phyloP scores from a whole-genome alignment of 228 moss, liverwort and hornwort genomes.

The Sphagnum magellanicum region DNA sequence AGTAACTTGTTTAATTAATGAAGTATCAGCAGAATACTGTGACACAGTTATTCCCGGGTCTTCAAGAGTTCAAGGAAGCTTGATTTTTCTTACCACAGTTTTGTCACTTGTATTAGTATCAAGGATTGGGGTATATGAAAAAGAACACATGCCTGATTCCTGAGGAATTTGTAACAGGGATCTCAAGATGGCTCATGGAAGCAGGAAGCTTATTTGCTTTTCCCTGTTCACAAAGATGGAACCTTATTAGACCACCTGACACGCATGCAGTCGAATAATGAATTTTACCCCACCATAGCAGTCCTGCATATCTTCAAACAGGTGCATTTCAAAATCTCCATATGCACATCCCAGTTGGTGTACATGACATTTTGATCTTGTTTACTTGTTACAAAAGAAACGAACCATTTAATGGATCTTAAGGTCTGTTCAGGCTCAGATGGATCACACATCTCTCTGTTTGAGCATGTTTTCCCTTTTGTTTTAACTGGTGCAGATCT shows the following conservation, averaged over 20 bases:
- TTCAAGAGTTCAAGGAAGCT: too few species aligned
- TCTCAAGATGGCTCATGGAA: slow-evolving; percentile 49
- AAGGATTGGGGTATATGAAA: too few species aligned
- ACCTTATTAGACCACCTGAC: slow-evolving; percentile 40
- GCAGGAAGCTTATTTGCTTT: slow-evolving; percentile 55
- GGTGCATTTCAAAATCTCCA: slow-evolving; percentile 5
- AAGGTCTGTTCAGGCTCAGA: neutral
- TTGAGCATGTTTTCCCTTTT: neutral
- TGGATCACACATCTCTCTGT: neutral
- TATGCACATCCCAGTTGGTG: too few species aligned
- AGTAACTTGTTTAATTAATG: too few species aligned
- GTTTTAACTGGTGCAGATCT: slow-evolving; percentile 18
- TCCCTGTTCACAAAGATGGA: slow-evolving; percentile 54
- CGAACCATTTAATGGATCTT: neutral
- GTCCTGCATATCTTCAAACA: slow-evolving; percentile 57
- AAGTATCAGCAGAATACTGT: too few species aligned
- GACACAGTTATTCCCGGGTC: too few species aligned
- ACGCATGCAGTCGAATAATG: slow-evolving; percentile 23
- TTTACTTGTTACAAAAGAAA: too few species aligned
- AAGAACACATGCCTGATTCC: too few species aligned
- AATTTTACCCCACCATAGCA: slow-evolving; percentile 38
- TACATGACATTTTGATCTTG: too few species aligned
- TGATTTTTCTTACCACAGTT: too few species aligned
- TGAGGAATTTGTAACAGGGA: slow-evolving; percentile 8
- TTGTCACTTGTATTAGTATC: too few species aligned